phyloP scores from a whole-genome alignment of 177 flowering plant species.

The Tripterygium wilfordii region DNA sequence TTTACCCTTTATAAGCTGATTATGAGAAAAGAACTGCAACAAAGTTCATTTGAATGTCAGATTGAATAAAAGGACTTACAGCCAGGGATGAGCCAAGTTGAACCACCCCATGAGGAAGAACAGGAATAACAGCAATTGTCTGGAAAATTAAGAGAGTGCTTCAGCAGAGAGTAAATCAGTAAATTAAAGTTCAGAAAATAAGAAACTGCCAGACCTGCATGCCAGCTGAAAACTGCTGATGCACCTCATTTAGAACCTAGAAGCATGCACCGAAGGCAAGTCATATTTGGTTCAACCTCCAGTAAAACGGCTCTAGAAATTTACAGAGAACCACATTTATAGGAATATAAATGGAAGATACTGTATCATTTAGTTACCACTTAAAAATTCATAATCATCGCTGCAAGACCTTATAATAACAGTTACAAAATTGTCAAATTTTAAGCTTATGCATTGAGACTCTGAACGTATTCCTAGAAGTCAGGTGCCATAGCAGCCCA shows the following conservation, averaged over 20 bases:
- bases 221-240: slow-evolving; percentile 73
- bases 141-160: slow-evolving; percentile 26
- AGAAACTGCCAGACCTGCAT: slow-evolving; percentile 54
- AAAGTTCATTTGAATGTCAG: background rate
- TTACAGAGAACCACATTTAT: background rate
- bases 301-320: background rate
- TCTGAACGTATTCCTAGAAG: too few relatives aligned
- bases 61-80: slow-evolving; percentile 36
- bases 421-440: too few relatives aligned
- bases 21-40: background rate
- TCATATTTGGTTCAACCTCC: background rate
- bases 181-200: background rate
- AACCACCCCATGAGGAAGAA: slow-evolving; percentile 83
- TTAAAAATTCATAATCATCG: too few relatives aligned
- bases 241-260: slow-evolving; percentile 59
- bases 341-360: too few relatives aligned
- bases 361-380: too few relatives aligned
- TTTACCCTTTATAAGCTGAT: too few relatives aligned
- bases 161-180: slow-evolving; percentile 1
- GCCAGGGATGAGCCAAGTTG: slow-evolving; percentile 67
- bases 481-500: too few relatives aligned
- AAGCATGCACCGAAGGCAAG: slow-evolving; percentile 14
- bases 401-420: too few relatives aligned
- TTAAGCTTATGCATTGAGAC: too few relatives aligned
- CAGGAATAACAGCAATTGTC: slow-evolving; percentile 86